Base-by-base conservation (phyloP, 2,329 filamentous ascomycete genomes). In the Polytolypa hystricis region DNA sequence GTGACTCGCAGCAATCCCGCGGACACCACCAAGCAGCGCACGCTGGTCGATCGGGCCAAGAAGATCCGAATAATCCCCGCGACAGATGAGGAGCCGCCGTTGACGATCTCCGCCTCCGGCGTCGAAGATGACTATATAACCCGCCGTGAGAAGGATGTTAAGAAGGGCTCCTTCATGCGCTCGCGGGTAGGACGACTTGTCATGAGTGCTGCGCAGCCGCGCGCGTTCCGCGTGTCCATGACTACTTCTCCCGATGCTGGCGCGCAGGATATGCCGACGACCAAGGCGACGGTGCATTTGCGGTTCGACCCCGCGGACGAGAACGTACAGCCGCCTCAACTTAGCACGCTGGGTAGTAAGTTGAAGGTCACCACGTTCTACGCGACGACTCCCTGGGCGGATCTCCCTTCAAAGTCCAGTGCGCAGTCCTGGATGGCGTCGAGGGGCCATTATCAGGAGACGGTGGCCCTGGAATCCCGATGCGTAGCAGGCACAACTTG, bases 41-140 rank as follows among this genome's bases (percentile, higher is more conserved):
- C 66, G 0, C 46, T 79, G n/a, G 65, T 58, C 4, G 66, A 71
- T 11, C 65, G 66, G 32, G 60, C 59, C 6, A 69, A 69, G 42
- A 73, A 73, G 47, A 57, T 81, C 6, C 72, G 74, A 34, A 64
- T 81, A 23, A 65, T 77, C 33, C 77, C 77, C 6, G 65, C 64
- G 0, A 63, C 69, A 12, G 65, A 71, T 9, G 77, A 80, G 51
- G 67, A 72, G 43, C 75, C 77, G 4, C 77, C 77, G 0, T 52
- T 80, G 16, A 58, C 57, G 27, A 61, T 69, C 33, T 55, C 66
- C 14, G 66, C 69, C 9, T 53, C 61, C 17, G 61, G 61, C 21
- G 57, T 62, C 28, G 53, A 60, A 25, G n/a, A n/a, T n/a, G n/a
- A n/a, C n/a, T 78, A 76, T 51, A 61, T 64, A 35, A 53, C 71